A percentile compares a stretch with the other conserved stretches of the same genome.
Evolutionary conservation across 768 basidiomycete species (phyloP).

Genomic region (Heimioporus sp.): DNA sequence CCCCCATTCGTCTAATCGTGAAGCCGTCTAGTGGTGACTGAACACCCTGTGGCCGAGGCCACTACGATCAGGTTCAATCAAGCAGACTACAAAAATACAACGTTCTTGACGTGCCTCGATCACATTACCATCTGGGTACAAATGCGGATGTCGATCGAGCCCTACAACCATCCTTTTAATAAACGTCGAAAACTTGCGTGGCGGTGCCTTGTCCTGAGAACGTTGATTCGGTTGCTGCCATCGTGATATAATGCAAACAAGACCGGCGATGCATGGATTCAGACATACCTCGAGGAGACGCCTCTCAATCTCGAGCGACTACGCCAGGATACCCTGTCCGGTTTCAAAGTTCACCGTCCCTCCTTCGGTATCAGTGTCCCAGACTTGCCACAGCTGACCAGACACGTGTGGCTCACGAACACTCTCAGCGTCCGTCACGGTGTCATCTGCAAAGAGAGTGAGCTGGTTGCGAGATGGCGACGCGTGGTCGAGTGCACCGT

Average conservation of each 20-base stretch:
- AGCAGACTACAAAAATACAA: not conserved
- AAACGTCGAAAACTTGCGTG: slow-evolving; percentile 81
- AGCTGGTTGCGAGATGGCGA: not conserved
- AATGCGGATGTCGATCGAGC: slow-evolving; percentile 75
- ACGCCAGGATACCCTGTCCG: slow-evolving; percentile 87
- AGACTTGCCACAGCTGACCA: slow-evolving; percentile 81
- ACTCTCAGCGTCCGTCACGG: slow-evolving; percentile 79
- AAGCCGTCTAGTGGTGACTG: slow-evolving; percentile 81
- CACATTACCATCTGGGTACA: slow-evolving; percentile 84
- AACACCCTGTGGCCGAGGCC: slow-evolving; percentile 55
- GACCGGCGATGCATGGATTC: not conserved
- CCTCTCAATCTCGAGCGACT: slow-evolving; percentile 86
- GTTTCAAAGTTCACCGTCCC: slow-evolving; percentile 63
- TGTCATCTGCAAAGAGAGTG: slow-evolving; percentile 56
- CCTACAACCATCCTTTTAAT: slow-evolving; percentile 85
- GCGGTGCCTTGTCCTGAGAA: slow-evolving; percentile 56
- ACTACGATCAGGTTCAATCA: slow-evolving; percentile 38
- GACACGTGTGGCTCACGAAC: slow-evolving; percentile 89
- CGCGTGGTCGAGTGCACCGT: slow-evolving; percentile 50
- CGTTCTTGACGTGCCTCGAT: slow-evolving; percentile 63
- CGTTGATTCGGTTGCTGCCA: slow-evolving; percentile 63
- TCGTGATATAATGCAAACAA: not conserved
- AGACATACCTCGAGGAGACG: slow-evolving; percentile 72
- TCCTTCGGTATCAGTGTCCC: slow-evolving; percentile 33
- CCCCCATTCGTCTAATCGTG: slow-evolving; percentile 78